Conservation (phyloP, 345 rosid species). For the Turritis glabra region DNA sequence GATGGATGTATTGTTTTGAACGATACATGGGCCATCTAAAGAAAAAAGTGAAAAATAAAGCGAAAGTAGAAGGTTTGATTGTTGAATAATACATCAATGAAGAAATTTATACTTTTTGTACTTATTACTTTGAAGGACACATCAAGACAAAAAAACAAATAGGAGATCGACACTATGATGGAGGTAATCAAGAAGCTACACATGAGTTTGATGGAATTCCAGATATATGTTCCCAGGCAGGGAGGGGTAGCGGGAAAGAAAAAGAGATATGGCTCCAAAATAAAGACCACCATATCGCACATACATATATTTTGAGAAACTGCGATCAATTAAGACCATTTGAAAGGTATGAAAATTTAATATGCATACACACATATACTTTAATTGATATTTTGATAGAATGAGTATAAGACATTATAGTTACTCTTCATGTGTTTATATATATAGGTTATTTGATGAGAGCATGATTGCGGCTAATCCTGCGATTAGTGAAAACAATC, state of each 20-base stretch:
- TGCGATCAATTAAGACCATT: too few relatives aligned
- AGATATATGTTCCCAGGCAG: neutral
- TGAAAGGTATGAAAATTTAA: too few relatives aligned
- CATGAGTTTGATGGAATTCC: neutral
- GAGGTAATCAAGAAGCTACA: neutral
- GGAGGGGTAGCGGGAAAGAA: neutral
- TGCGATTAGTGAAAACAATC: too few relatives aligned
- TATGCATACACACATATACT: too few relatives aligned
- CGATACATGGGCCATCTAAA: neutral
- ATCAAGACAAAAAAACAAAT: neutral
- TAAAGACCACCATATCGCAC: neutral
- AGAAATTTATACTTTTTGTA: neutral
- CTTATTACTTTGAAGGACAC: neutral
- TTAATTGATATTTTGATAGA: too few relatives aligned
- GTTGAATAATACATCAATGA: neutral
- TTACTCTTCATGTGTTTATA: too few relatives aligned
- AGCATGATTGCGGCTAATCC: too few relatives aligned
- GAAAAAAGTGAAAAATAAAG: neutral
- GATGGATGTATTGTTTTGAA: constrained; percentile 7
- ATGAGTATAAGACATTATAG: too few relatives aligned
- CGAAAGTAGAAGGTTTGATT: neutral
- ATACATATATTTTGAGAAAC: too few relatives aligned
- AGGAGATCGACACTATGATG: neutral
- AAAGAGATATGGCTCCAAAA: neutral
- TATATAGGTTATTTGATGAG: too few relatives aligned